Conservation (phyloP, 2,329 filamentous ascomycete genomes). For the Trichoderma gracile region DNA sequence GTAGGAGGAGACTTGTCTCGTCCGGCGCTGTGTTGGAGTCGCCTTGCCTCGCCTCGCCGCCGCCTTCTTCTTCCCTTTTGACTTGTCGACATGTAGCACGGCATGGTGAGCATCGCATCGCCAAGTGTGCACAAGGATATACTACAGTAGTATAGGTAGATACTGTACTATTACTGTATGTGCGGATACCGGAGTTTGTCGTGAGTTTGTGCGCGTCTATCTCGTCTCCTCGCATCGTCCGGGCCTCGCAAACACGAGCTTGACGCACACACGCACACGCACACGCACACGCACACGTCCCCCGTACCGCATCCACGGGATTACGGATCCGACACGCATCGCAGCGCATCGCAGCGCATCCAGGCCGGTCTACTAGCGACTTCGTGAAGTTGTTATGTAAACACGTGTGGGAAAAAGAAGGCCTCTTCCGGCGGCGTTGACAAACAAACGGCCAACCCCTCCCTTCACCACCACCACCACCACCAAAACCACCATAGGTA, state of each 20-base stretch:
- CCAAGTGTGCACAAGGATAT: not conserved
- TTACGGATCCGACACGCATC: constrained; percentile 5
- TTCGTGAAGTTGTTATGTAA: constrained; percentile 13
- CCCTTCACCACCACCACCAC: not conserved
- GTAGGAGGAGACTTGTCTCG: constrained; percentile 16
- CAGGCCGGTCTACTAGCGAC: not conserved
- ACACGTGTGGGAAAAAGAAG: not conserved
- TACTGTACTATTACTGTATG: not conserved
- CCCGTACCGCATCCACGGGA: not conserved
- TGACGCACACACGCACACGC: constrained; percentile 5
- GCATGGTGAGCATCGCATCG: too few relatives aligned
- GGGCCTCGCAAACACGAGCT: constrained; percentile 16
- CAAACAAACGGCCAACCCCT: not conserved
- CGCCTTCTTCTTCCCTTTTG: too few relatives aligned
- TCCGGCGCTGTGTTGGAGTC: constrained; percentile 16
- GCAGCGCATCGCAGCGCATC: not conserved
- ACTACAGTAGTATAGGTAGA: too few relatives aligned
- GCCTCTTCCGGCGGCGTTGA: too few relatives aligned
- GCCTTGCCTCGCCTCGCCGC: not conserved
- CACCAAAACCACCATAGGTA: too few relatives aligned
- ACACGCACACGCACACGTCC: too few relatives aligned
- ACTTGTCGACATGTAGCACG: too few relatives aligned
- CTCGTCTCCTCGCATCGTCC: constrained; percentile 6
- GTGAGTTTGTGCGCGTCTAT: constrained; percentile 16
- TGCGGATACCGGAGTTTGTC: constrained; percentile 10